Evolutionary conservation across 257 asterid species (phyloP), one percentile per base, ranked within the genome.

Genomic region (Phtheirospermum japonicum): DNA sequence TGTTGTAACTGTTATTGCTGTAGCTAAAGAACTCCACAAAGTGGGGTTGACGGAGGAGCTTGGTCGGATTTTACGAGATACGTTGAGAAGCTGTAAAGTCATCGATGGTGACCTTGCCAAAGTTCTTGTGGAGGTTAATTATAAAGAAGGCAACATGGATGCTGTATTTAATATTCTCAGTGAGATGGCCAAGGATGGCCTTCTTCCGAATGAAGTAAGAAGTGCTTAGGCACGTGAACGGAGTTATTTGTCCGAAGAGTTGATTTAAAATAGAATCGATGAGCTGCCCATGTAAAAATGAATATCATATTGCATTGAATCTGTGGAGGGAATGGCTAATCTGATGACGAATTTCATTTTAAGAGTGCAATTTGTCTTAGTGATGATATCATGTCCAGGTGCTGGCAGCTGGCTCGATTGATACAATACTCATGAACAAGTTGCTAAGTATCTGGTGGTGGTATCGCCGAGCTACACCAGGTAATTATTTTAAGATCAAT

Each of bases 101-200:
- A 59, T 74, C 13, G 96, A 88, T 57, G 95, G 85, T 30, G 93
- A 82, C 74, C 66, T 69, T 56, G 94, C 94, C 13, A 85, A 90
- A 79, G 81, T 40, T 32, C 87, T 79, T 46, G 71, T 83, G 65
- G 89, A 90, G 65, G 85, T 79, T 46, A 90, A 85, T 54, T 78
- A 69, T 69, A 85, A 79, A 77, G 94, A 87, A 75, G 97, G 96
- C 64, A 87, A 88, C 73, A 69, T 87, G 84, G 77, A 82, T 74
- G 94, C 84, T 5, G 96, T 80, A 12, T 80, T 87, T 64, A 70
- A 63, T 49, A 75, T 82, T 70, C 87, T 90, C 20, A 61, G 76
- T 11, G 91, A 83, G 50, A 88, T 90, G 97, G 91, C 84, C 26
- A 85, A 78, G 75, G 94, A 88, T 58, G 96, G 97, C 51, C 90